phyloP scores from a whole-genome alignment of 169 alveolate species.

The Plasmodium berghei region DNA sequence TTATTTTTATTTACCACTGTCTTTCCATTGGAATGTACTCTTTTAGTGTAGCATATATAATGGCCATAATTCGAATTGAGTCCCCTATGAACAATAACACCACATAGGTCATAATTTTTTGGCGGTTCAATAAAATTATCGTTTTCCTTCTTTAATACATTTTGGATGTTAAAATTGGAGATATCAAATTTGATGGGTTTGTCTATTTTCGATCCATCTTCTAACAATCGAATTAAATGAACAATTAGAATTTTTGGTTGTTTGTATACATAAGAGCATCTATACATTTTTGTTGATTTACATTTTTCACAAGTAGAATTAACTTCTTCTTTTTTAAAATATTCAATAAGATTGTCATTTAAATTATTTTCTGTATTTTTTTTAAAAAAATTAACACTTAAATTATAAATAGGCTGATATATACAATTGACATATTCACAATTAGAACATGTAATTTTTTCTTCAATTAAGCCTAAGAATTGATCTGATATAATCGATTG shows the following conservation, averaged over 20 bases:
- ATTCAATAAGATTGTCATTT: constrained; percentile 68
- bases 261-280: constrained; percentile 46
- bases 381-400: constrained; percentile 69
- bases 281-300: constrained; percentile 60
- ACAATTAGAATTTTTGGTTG: constrained; percentile 59
- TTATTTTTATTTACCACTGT: constrained; percentile 26
- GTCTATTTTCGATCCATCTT: constrained; percentile 68
- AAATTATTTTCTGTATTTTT: constrained; percentile 70
- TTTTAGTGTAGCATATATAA: constrained; percentile 65
- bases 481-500: constrained; percentile 59
- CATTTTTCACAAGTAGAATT: constrained; percentile 74
- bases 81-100: constrained; percentile 64
- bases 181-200: constrained; percentile 55
- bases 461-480: constrained; percentile 72
- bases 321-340: constrained; percentile 72
- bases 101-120: constrained; percentile 41
- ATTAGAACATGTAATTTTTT: constrained; percentile 68
- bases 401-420: constrained; percentile 58
- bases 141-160: constrained; percentile 43
- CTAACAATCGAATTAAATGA: constrained; percentile 51
- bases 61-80: constrained; percentile 57
- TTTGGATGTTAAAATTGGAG: constrained; percentile 34
- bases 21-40: constrained; percentile 54
- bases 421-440: constrained; percentile 60
- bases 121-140: constrained; percentile 29